Evolutionary conservation across 495 filamentous ascomycete species (phyloP).

Genomic region (Trypethelium eluteriae): DNA sequence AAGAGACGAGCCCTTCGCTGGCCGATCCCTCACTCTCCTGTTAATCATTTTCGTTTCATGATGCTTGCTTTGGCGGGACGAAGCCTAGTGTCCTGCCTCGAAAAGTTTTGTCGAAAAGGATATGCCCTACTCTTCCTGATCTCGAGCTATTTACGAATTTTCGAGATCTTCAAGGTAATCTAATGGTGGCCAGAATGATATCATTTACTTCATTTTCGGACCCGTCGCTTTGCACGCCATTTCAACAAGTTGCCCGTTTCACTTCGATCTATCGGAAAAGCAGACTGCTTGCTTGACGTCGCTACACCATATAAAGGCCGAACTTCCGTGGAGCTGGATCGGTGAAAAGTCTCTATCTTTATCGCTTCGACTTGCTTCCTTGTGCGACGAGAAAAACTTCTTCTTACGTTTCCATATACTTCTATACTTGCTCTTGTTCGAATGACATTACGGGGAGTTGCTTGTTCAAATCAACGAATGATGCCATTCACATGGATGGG

Average conservation of each 20-base stretch:
- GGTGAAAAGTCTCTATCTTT: not conserved
- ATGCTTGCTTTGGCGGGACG: not conserved
- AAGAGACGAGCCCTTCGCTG: not conserved
- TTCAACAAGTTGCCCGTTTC: too few relatives aligned
- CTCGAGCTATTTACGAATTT: constrained; percentile 3
- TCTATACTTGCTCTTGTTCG: too few relatives aligned
- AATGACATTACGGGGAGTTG: too few relatives aligned
- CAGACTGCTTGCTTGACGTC: too few relatives aligned
- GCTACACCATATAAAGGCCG: too few relatives aligned
- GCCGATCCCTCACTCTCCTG: not conserved
- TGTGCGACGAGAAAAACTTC: not conserved
- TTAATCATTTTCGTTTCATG: not conserved
- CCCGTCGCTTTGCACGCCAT: not conserved
- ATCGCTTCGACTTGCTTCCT: not conserved
- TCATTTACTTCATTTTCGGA: not conserved
- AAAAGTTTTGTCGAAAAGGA: not conserved
- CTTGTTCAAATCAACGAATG: too few relatives aligned
- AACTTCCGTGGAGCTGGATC: too few relatives aligned
- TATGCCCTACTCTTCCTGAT: not conserved
- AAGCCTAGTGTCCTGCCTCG: not conserved
- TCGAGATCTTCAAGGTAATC: not conserved
- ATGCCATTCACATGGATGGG: not conserved
- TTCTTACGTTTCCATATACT: too few relatives aligned
- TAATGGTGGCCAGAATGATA: not conserved
- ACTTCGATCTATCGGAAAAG: too few relatives aligned